These are phyloP conservation scores for Talaromyces sp. DNA, from an alignment of 2,329 filamentous ascomycete species.

Conservation along the genomic window DNA sequence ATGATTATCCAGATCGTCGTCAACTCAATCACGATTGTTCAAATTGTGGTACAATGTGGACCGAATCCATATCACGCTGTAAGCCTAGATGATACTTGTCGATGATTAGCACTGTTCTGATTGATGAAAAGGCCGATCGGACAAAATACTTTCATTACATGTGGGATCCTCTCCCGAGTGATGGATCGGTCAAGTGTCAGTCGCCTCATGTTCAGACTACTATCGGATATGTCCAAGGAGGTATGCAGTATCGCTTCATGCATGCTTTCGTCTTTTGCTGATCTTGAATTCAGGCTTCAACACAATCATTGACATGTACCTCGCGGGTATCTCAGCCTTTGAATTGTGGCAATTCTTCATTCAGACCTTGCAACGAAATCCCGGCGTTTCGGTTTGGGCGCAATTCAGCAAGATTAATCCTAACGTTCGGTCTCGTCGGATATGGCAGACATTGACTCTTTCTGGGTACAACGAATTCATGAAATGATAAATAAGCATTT, in stretches of 20 bases:
- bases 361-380: conserved; percentile 26
- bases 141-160: conserved; percentile 37
- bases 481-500: neutral
- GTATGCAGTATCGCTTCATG: conserved; percentile 15
- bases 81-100: conserved; percentile 18
- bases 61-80: conserved; percentile 32
- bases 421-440: conserved; percentile 30
- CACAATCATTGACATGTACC: conserved; percentile 32
- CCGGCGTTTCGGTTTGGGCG: conserved; percentile 25
- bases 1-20: conserved; percentile 31
- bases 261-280: neutral
- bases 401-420: conserved; percentile 31
- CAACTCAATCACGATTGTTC: conserved; percentile 34
- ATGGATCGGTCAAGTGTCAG: conserved; percentile 36
- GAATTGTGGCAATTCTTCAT: conserved; percentile 38
- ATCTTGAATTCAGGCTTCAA: conserved; percentile 29
- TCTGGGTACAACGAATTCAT: conserved; percentile 22
- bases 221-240: conserved; percentile 38
- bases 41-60: conserved; percentile 37
- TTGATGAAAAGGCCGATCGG: conserved; percentile 24
- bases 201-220: conserved; percentile 32
- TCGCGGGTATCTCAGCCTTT: conserved; percentile 31
- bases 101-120: neutral
- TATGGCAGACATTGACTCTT: conserved; percentile 36
- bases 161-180: conserved; percentile 35